Percentiles rank a stretch among this genome's conserved stretches.
Conservation (phyloP, 768 basidiomycete species). For the Kwoniella europaea region DNA sequence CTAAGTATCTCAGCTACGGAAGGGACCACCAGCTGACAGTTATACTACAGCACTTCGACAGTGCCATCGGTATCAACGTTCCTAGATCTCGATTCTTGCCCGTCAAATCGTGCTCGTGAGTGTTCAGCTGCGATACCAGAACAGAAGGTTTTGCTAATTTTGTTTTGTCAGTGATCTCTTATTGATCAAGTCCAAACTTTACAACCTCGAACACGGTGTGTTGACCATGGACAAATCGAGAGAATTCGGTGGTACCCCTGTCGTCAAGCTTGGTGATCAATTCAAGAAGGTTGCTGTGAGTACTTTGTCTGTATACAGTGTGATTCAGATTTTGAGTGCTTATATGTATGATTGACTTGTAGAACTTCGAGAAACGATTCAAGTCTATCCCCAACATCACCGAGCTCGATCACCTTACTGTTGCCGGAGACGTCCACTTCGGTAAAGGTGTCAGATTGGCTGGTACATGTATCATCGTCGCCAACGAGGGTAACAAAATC, state of each 20-base stretch:
- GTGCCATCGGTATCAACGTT: slow-evolving; percentile 91
- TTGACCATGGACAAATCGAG: slow-evolving; percentile 68
- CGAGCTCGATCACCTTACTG: slow-evolving; percentile 92
- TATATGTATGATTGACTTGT: slow-evolving; percentile 51
- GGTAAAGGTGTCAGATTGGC: slow-evolving; percentile 75
- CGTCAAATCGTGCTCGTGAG: slow-evolving; percentile 71
- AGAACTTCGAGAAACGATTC: slow-evolving; percentile 89
- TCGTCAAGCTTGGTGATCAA: slow-evolving; percentile 93
- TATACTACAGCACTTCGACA: slow-evolving; percentile 60
- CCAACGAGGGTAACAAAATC: slow-evolving; percentile 80
- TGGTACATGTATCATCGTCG: slow-evolving; percentile 87
- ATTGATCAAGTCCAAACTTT: slow-evolving; percentile 89
- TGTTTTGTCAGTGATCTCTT: slow-evolving; percentile 62
- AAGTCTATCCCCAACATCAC: slow-evolving; percentile 88
- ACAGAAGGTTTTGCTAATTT: slow-evolving; percentile 16
- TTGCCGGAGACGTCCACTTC: slow-evolving; percentile 88
- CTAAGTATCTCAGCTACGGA: neutral
- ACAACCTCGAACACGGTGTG: slow-evolving; percentile 85
- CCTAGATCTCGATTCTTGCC: slow-evolving; percentile 93
- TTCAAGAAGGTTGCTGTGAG: slow-evolving; percentile 81
- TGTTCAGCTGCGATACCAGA: slow-evolving; percentile 58
- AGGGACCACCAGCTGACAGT: neutral
- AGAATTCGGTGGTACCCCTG: slow-evolving; percentile 67
- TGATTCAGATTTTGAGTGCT: too few relatives aligned
- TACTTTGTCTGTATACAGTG: too few relatives aligned